Evolutionary conservation across 2,329 filamentous ascomycete species (phyloP).

Genomic region (Parafenestella ontariensis): DNA sequence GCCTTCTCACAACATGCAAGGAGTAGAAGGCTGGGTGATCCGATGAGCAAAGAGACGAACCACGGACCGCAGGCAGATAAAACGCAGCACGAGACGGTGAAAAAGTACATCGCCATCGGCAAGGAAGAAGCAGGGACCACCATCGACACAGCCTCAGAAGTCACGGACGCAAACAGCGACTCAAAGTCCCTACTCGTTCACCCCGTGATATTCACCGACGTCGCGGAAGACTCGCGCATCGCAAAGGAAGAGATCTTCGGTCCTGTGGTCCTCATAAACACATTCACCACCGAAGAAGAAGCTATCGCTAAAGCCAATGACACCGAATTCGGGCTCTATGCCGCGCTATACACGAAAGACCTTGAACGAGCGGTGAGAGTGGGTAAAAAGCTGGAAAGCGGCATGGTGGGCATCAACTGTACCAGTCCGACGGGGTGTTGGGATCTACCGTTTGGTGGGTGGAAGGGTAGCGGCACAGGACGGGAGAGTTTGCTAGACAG

Average conservation of each 20-base stretch:
- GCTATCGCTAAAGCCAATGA: slow-evolving; percentile 47
- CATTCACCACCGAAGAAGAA: slow-evolving; percentile 47
- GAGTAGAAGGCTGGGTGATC: slow-evolving; percentile 26
- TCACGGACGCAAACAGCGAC: slow-evolving; percentile 36
- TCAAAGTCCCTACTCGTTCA: slow-evolving; percentile 53
- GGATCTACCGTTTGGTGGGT: slow-evolving; percentile 37
- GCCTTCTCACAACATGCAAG: slow-evolving; percentile 24
- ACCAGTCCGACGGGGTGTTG: slow-evolving; percentile 35
- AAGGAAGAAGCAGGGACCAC: slow-evolving; percentile 50
- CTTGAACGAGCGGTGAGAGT: slow-evolving; percentile 42
- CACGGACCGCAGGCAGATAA: slow-evolving; percentile 37
- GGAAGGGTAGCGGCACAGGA: slow-evolving; percentile 36
- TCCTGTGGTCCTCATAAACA: slow-evolving; percentile 47
- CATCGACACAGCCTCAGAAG: slow-evolving; percentile 44
- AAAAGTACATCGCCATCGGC: slow-evolving; percentile 43
- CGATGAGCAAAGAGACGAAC: slow-evolving; percentile 18
- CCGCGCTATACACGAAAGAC: slow-evolving; percentile 46
- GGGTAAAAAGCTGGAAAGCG: slow-evolving; percentile 46
- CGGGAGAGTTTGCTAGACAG: slow-evolving; percentile 36
- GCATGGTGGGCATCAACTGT: slow-evolving; percentile 48
- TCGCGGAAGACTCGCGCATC: slow-evolving; percentile 50
- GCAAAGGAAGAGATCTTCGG: slow-evolving; percentile 50
- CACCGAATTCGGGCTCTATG: slow-evolving; percentile 49
- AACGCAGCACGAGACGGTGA: slow-evolving; percentile 30
- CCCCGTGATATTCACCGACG: slow-evolving; percentile 57